A percentile compares a stretch with the other conserved stretches of the same genome.
phyloP scores from a whole-genome alignment of 2,329 filamentous ascomycete genomes.

The Aspergillus thermomutatus region DNA sequence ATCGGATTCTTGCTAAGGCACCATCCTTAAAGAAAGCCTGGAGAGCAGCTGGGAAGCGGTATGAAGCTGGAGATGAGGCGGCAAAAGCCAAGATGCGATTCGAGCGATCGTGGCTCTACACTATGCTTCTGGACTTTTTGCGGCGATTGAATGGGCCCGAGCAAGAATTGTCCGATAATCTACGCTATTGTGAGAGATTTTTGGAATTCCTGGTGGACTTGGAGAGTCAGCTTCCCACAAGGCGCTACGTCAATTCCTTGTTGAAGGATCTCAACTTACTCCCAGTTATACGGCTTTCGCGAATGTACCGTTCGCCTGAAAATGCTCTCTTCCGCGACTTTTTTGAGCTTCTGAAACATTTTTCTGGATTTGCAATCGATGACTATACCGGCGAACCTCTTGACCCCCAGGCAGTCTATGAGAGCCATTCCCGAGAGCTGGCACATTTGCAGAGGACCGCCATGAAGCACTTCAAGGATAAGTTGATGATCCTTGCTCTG shows the following conservation, averaged over 20 bases:
- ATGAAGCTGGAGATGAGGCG: constrained; percentile 77
- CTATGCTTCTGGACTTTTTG: constrained; percentile 78
- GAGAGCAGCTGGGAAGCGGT: constrained; percentile 82
- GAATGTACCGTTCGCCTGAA: constrained; percentile 69
- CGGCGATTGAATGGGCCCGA: constrained; percentile 61
- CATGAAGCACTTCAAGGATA: constrained; percentile 80
- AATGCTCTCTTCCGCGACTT: constrained; percentile 79
- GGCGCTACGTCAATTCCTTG: constrained; percentile 87
- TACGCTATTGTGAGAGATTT: constrained; percentile 88
- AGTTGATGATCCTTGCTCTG: constrained; percentile 83
- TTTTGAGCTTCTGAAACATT: constrained; percentile 76
- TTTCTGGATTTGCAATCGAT: constrained; percentile 83
- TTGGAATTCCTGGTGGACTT: constrained; percentile 86
- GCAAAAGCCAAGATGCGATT: constrained; percentile 79
- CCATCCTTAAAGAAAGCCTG: constrained; percentile 82
- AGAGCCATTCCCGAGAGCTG: constrained; percentile 71
- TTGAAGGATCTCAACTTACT: constrained; percentile 82
- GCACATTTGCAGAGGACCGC: constrained; percentile 75
- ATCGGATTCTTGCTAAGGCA: constrained; percentile 68
- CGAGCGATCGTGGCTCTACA: constrained; percentile 90
- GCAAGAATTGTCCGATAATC: constrained; percentile 52
- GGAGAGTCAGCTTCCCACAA: constrained; percentile 87
- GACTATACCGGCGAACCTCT: constrained; percentile 82
- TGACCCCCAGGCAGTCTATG: constrained; percentile 69
- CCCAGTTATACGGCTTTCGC: constrained; percentile 72